Evolutionary conservation across 1,284 basidiomycete species (phyloP).

Genomic region (Cystobasidium pallidum): DNA sequence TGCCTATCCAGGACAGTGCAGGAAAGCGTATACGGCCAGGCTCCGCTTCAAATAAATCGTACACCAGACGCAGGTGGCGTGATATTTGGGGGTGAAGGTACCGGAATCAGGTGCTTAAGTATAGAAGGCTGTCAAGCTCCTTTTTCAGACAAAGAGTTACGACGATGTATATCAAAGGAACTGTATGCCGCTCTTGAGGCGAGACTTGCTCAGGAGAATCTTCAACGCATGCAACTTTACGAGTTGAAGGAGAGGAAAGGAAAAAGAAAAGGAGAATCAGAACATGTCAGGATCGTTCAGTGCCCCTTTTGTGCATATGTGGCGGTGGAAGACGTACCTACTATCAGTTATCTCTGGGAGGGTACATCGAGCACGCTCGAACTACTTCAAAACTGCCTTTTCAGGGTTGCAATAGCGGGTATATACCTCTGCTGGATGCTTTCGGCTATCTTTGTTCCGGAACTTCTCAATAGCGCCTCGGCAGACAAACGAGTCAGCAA

Average conservation of each 20-base stretch:
- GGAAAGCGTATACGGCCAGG: constrained; percentile 35
- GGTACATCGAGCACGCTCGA: neutral
- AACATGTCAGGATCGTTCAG: constrained; percentile 13
- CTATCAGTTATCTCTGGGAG: constrained; percentile 3
- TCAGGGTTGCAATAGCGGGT: neutral
- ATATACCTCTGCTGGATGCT: constrained; percentile 16
- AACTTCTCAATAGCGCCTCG: constrained; percentile 19
- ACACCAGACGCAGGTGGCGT: neutral
- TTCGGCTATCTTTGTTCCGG: constrained; percentile 8
- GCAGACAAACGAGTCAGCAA: neutral
- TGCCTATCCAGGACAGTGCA: constrained; percentile 26
- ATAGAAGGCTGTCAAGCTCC: constrained; percentile 41
- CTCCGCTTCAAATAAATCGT: constrained; percentile 8
- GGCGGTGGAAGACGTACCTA: constrained; percentile 19
- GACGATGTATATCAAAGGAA: constrained; percentile 10
- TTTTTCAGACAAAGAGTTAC: constrained; percentile 33
- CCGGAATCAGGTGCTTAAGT: constrained; percentile 29
- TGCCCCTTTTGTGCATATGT: constrained; percentile 39
- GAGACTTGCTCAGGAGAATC: constrained; percentile 11
- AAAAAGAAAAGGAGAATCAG: too few relatives aligned
- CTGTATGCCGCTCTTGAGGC: constrained; percentile 15
- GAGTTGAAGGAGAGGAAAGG: too few relatives aligned
- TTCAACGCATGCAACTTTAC: neutral
- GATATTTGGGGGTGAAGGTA: constrained; percentile 2
- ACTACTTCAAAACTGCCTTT: neutral